Percentiles rank a stretch among this genome's conserved stretches.
Evolutionary conservation across 495 filamentous ascomycete genomes (phyloP).

Genomic region (Penicillium canariense): DNA sequence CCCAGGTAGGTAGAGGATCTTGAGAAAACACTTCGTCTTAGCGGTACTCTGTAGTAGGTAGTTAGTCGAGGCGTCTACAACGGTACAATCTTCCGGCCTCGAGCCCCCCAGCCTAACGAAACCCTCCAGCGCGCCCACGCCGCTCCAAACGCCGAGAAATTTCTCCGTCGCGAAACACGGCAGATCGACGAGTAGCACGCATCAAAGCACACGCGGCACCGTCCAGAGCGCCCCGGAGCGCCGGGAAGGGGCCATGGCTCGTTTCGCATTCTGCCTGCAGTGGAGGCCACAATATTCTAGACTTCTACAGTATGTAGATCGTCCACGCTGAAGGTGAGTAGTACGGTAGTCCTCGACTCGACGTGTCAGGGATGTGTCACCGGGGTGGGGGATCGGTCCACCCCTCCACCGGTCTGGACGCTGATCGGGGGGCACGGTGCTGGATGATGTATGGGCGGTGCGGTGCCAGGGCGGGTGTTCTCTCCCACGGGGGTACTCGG

Average conservation of each 20-base stretch:
- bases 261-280: neutral
- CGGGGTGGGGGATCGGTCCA: constrained; percentile 1
- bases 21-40: no score
- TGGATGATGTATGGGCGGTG: no score
- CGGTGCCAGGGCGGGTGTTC: neutral
- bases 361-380: constrained; percentile 28
- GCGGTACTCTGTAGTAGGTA: no score
- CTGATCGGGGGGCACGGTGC: neutral
- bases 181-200: constrained; percentile 21
- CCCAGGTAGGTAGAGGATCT: no score
- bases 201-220: neutral
- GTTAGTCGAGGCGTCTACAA: no score
- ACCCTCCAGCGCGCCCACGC: no score
- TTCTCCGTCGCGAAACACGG: constrained; percentile 22
- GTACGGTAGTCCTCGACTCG: neutral
- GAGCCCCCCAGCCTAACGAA: no score
- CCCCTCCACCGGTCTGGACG: neutral
- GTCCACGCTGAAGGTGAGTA: neutral
- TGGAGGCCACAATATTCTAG: constrained; percentile 5
- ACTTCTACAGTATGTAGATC: neutral
- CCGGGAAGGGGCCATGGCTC: neutral
- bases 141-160: neutral
- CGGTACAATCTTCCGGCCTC: no score
- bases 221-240: neutral
- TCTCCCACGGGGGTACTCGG: neutral